These are phyloP conservation scores for Exophiala bonariae DNA, from an alignment of 2,329 filamentous ascomycete genomes.

Conservation along the genomic window DNA sequence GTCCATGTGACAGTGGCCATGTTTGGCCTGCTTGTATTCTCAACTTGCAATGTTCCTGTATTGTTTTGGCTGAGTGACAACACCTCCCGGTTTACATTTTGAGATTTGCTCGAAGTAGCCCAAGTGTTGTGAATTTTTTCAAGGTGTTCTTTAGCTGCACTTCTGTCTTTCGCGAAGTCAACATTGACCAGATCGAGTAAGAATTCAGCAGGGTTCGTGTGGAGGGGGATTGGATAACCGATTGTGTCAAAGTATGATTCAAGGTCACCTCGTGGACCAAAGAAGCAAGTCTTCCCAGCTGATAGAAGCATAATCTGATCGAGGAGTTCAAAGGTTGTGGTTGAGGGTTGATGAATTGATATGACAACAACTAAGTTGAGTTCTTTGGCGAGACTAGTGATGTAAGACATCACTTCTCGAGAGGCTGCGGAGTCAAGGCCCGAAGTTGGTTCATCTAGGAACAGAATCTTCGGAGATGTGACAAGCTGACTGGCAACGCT, in stretches of 20 bases:
- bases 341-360: conserved; percentile 83
- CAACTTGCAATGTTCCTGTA: background rate
- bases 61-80: background rate
- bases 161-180: conserved; percentile 63
- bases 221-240: conserved; percentile 63
- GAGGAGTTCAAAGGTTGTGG: conserved; percentile 75
- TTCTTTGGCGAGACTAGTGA: conserved; percentile 62
- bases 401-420: conserved; percentile 73
- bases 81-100: too few relatives aligned
- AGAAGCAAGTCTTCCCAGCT: conserved; percentile 69
- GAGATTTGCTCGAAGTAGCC: conserved; percentile 32
- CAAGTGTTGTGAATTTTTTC: conserved; percentile 57
- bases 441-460: conserved; percentile 81
- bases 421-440: conserved; percentile 78
- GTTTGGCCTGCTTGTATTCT: background rate
- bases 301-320: conserved; percentile 77
- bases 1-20: conserved; percentile 54
- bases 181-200: conserved; percentile 76
- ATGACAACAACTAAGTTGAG: conserved; percentile 71
- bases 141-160: conserved; percentile 47
- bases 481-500: conserved; percentile 80
- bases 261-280: conserved; percentile 61
- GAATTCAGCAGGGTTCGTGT: conserved; percentile 79
- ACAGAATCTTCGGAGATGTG: conserved; percentile 76
- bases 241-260: conserved; percentile 63